phyloP scores from a whole-genome alignment of 805 yeast genomes.

The Schizosaccharomyces osmophilus region DNA sequence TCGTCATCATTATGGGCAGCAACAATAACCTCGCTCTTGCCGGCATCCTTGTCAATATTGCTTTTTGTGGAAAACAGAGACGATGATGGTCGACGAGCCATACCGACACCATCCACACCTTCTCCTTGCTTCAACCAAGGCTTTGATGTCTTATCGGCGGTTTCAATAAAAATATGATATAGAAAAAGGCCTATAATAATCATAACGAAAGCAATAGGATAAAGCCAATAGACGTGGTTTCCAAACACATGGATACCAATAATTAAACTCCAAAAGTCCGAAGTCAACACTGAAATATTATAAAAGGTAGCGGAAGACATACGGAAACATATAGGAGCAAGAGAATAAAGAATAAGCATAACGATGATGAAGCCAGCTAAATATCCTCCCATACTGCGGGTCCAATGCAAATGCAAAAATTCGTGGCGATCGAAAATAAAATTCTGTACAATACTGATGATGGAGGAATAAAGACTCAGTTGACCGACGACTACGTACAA shows the following conservation, averaged over 20 bases:
- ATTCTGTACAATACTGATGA: conserved; percentile 21
- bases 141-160: conserved; percentile 18
- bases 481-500: conserved; percentile 21
- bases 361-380: conserved; percentile 20
- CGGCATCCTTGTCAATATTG: neutral
- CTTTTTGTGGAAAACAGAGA: neutral
- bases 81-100: conserved; percentile 7
- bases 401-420: conserved; percentile 18
- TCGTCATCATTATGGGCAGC: neutral
- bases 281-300: conserved; percentile 20
- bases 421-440: conserved; percentile 20
- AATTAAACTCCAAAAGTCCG: conserved; percentile 23
- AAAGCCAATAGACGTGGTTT: conserved; percentile 22
- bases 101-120: conserved; percentile 17
- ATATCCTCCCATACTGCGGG: conserved; percentile 18
- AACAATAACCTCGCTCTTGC: neutral
- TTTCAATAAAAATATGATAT: conserved; percentile 17
- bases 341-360: conserved; percentile 18
- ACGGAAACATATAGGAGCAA: conserved; percentile 21
- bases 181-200: conserved; percentile 19
- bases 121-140: conserved; percentile 19
- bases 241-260: conserved; percentile 23
- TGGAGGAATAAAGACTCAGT: conserved; percentile 19
- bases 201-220: conserved; percentile 23
- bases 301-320: conserved; percentile 25